These are phyloP conservation scores for Ceratobasidium papillatum DNA, from an alignment of 1,284 basidiomycete genomes.

Conservation along the genomic window DNA sequence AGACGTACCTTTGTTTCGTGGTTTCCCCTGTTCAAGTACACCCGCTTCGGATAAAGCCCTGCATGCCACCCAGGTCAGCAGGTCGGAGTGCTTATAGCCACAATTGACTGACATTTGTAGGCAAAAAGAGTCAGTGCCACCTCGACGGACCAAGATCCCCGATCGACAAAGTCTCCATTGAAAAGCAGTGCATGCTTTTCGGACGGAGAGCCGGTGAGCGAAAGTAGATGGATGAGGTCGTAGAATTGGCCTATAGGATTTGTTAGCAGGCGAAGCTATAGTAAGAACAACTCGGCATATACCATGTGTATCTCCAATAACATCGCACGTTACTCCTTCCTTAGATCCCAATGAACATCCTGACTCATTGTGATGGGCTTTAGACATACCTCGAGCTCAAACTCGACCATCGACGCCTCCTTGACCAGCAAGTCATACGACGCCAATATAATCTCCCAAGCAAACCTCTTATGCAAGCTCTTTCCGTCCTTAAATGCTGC, in stretches of 20 bases:
- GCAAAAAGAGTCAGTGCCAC: conserved; percentile 94
- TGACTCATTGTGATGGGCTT: neutral
- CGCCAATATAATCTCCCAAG: conserved; percentile 95
- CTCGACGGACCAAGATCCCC: conserved; percentile 97
- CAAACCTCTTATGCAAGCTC: conserved; percentile 83
- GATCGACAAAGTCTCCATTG: conserved; percentile 97
- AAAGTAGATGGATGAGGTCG: conserved; percentile 89
- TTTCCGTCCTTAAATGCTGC: conserved; percentile 93
- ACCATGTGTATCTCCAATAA: conserved; percentile 94
- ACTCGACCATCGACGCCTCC: conserved; percentile 85
- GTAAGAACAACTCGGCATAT: conserved; percentile 46
- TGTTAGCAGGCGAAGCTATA: neutral
- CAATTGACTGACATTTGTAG: conserved; percentile 81
- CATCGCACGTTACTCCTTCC: conserved; percentile 84
- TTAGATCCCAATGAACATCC: neutral
- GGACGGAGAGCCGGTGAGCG: conserved; percentile 84
- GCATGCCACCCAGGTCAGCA: conserved; percentile 39
- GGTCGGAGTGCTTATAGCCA: conserved; percentile 42
- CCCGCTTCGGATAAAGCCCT: conserved; percentile 89
- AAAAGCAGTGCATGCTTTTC: conserved; percentile 86
- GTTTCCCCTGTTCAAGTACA: conserved; percentile 95
- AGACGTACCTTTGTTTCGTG: conserved; percentile 80
- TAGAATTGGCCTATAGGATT: conserved; percentile 83
- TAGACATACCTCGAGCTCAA: conserved; percentile 63
- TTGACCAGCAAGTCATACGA: conserved; percentile 78